Base-by-base conservation (phyloP, 2,329 filamentous ascomycete genomes). In the Biscogniauxia mediterranea region DNA sequence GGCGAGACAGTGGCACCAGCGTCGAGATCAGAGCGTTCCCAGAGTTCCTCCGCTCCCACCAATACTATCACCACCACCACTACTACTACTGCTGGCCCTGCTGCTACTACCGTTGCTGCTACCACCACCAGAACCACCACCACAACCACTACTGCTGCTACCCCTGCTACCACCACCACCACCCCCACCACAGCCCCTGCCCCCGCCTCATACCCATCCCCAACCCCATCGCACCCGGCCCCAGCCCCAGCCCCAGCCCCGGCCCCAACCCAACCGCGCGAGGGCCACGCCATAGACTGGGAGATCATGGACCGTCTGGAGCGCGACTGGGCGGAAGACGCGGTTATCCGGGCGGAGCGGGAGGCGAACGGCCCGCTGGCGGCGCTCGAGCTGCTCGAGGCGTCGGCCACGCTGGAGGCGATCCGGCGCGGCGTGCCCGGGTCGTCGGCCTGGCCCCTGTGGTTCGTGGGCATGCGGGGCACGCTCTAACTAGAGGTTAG, bases 381-480 rank as follows among this genome's bases (percentile, higher is more conserved):
- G 19, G 56, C 56, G 19, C 50, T 58, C 23, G 50, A 58, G 23
- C 21, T 58, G 50, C 56, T 53, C 9, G 56, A 58, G 28, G 51
- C 50, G 5, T 23, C 25, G 13, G 9, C 21, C 17, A 46, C 7
- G 7, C 51, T 58, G 15, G 23, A 52, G 26, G 19, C 26, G 19
- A 53, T 53, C 23, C 56, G 26, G 2, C 25, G 17, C 0, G 83
- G 84, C 80, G 81, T 85, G 0, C 83, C 82, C 25, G 77, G 79
- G 62, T 84, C 79, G 64, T 55, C 26, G 15, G 79, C 79, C 68
- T 80, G 77, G 11, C 79, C 62, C 59, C 81, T 78, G 32, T 78
- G 75, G 19, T 80, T 76, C 65, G 85, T 85, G 0, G 71, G 55
- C 7, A 56, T 50, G 38, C 38, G 76, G 28, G 28, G 23, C 23